Evolutionary conservation across 2,329 filamentous ascomycete species (phyloP), one percentile per base, ranked within the genome.

Genomic region (Trichoderma pleuroti): DNA sequence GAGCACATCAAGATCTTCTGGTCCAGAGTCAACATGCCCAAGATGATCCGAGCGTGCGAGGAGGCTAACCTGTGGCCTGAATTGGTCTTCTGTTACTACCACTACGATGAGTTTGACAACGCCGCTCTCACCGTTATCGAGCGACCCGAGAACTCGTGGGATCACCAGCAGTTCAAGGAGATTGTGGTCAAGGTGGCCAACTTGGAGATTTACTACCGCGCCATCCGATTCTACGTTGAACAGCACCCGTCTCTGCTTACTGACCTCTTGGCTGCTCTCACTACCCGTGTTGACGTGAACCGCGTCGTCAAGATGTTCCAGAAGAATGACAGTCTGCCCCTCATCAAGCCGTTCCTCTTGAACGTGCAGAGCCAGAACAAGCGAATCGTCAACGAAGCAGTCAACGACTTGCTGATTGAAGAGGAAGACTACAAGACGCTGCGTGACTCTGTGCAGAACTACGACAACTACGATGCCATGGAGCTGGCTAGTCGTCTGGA

Each of bases 361-460:
- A 98, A 94, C 76, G 97, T 99, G 30, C 96, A 99, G 83, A 83
- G 89, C 16, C 96, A 99, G 83, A 99, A 99, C 87, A 99, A 99
- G 90, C 93, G 94, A 75, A 93, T 93, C 65, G 96, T 99, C 78
- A 99, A 99, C 83, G 94, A 97, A 78, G 96, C 96, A 30, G 97
- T 99, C 83, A 98, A 99, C 80, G 96, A 99, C 79, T 84, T 99
- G 60, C 86, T 99, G 76, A 99, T 99, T 72, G 96, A 99, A 82
- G 96, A 99, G 82, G 97, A 99, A 80, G 97, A 99, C 80, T 95
- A 99, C 88, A 98, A 99, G 90, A 98, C 95, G 18, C 87, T 99
- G 32, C 92, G 94, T 67, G 96, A 99, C 82, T 99, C 96, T 2
- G 95, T 98, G 12, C 93, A 98, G 84, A 97, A 97, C 84, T 97